Conservation (phyloP, 805 yeast genomes). For the Spathaspora boniae region DNA sequence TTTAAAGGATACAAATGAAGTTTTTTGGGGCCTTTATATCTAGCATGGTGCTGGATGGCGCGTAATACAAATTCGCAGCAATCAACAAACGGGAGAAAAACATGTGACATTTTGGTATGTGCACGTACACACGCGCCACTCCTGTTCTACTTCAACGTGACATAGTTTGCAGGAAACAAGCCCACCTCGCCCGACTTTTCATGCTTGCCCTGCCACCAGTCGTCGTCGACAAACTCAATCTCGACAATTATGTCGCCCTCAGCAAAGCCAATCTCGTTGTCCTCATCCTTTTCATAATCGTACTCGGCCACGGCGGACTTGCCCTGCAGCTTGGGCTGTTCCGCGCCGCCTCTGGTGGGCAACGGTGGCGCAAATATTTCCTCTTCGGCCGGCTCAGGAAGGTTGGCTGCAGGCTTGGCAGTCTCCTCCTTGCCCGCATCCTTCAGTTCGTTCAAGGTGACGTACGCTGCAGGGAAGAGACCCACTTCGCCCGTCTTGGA, state of each 20-base stretch:
- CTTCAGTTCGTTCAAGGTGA: constrained; percentile 30
- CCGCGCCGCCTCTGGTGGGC: constrained; percentile 8
- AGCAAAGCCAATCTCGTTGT: constrained; percentile 79
- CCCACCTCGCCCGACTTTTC: constrained; percentile 66
- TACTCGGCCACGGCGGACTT: constrained; percentile 61
- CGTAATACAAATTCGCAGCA: too few species aligned
- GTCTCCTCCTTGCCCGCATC: constrained; percentile 11
- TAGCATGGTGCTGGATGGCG: too few species aligned
- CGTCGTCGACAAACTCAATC: constrained; percentile 87
- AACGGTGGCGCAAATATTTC: constrained; percentile 1
- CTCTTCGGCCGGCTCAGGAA: constrained; percentile 17
- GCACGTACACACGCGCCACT: too few species aligned
- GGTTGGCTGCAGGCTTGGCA: constrained; percentile 10
- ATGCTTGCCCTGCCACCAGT: constrained; percentile 94
- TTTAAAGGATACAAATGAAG: too few species aligned
- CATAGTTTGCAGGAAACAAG: constrained; percentile 90
- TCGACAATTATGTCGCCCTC: constrained; percentile 82
- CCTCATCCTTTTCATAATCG: constrained; percentile 88
- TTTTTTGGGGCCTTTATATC: too few species aligned
- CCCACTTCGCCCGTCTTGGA: constrained; percentile 45
- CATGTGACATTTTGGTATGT: too few species aligned
- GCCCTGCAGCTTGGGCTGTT: constrained; percentile 14
- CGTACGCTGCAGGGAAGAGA: constrained; percentile 57
- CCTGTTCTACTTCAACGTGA: constrained; percentile 34
- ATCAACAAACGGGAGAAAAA: too few species aligned